Evolutionary conservation across 805 yeast genomes (phyloP).

Genomic region (Yarrowia sp.): DNA sequence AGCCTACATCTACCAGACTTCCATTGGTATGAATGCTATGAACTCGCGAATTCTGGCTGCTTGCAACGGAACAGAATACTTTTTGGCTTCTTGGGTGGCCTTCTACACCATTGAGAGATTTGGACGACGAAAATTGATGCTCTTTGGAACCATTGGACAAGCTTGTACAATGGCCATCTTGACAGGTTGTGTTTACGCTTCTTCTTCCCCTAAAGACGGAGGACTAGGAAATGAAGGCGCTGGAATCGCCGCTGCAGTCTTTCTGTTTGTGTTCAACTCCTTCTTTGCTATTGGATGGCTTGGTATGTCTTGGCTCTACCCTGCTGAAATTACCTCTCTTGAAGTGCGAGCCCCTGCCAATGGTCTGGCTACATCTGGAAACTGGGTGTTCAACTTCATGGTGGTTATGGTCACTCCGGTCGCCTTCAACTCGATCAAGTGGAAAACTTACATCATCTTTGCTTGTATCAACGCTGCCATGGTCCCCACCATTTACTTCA

Average conservation of each 20-base stretch:
- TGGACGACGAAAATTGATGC: slow-evolving; percentile 69
- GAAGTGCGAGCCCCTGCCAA: neutral
- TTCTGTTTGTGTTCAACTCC: slow-evolving; percentile 4
- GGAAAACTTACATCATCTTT: slow-evolving; percentile 2
- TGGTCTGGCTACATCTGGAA: slow-evolving; percentile 13
- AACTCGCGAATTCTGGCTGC: slow-evolving; percentile 32
- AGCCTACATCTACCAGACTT: slow-evolving; percentile 66
- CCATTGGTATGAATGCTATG: slow-evolving; percentile 47
- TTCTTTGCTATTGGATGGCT: slow-evolving; percentile 13
- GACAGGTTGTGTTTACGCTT: slow-evolving; percentile 12
- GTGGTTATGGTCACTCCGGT: slow-evolving; percentile 6
- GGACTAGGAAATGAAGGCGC: neutral
- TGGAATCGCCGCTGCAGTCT: neutral
- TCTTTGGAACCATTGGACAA: slow-evolving; percentile 68
- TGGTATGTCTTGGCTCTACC: slow-evolving; percentile 7
- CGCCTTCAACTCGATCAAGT: slow-evolving; percentile 9
- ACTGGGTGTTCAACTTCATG: slow-evolving; percentile 10
- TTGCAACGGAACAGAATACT: slow-evolving; percentile 48
- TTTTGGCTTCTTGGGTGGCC: slow-evolving; percentile 57
- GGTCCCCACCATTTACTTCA: slow-evolving; percentile 15
- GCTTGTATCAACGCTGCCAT: slow-evolving; percentile 13
- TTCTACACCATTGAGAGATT: slow-evolving; percentile 37
- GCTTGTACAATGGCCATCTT: slow-evolving; percentile 37
- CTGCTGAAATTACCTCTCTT: slow-evolving; percentile 5
- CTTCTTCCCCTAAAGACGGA: neutral